These are phyloP conservation scores for Uncinocarpus reesii DNA, from an alignment of 2,329 filamentous ascomycete genomes.

Conservation along the genomic window DNA sequence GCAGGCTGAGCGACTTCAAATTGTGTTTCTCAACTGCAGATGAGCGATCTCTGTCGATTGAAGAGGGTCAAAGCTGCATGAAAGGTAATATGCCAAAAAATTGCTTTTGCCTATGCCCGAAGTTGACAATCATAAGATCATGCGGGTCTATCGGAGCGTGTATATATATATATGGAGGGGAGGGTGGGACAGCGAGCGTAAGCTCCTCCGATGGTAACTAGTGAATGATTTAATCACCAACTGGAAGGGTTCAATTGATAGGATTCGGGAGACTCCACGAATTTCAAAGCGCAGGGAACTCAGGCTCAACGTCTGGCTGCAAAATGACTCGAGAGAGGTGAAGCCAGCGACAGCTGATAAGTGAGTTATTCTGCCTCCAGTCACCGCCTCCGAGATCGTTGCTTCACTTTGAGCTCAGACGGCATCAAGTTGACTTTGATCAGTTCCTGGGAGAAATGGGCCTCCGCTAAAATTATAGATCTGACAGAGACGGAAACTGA, in stretches of 20 bases:
- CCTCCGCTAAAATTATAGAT: no score
- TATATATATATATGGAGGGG: background rate
- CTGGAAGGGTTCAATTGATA: background rate
- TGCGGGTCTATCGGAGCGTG: no score
- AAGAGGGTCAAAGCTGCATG: background rate
- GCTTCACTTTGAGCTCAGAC: no score
- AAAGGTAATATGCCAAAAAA: background rate
- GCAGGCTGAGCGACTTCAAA: background rate
- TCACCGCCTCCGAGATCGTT: conserved; percentile 10
- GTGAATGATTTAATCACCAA: background rate
- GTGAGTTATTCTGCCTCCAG: background rate
- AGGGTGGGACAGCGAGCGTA: conserved; percentile 4
- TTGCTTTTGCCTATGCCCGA: background rate
- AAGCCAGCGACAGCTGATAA: background rate
- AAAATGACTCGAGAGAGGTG: background rate
- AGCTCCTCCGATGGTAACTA: background rate
- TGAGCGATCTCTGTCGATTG: background rate
- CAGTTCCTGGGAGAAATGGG: no score
- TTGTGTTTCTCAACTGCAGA: background rate
- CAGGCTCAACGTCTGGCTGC: background rate
- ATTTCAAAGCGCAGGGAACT: background rate
- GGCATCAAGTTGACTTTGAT: no score
- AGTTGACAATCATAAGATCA: background rate
- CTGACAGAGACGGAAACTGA: no score
- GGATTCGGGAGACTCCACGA: background rate